A percentile compares a stretch with the other conserved stretches of the same genome.
phyloP scores from a whole-genome alignment of 2,329 filamentous ascomycete genomes.

The Fusarium tjaetaba region DNA sequence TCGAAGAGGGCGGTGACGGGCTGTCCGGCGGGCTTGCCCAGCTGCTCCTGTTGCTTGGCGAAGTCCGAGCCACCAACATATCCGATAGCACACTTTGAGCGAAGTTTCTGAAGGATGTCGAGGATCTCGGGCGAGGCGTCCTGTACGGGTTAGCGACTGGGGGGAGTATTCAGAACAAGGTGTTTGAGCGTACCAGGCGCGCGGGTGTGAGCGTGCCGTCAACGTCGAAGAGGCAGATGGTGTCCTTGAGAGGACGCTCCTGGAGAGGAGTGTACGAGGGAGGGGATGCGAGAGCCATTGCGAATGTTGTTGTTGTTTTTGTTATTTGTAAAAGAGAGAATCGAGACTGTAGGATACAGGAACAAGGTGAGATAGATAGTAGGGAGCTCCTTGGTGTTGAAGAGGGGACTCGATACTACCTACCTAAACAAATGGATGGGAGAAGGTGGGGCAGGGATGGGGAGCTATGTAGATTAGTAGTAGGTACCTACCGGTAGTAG shows the following conservation, averaged over 20 bases:
- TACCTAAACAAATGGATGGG: constrained; percentile 2
- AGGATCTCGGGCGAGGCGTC: constrained; percentile 83
- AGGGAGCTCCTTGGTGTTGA: constrained; percentile 24
- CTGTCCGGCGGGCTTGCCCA: constrained; percentile 70
- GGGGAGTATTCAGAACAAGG: neutral
- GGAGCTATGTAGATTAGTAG: neutral
- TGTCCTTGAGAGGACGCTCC: constrained; percentile 89
- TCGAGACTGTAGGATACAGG: constrained; percentile 1
- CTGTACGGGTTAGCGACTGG: constrained; percentile 53
- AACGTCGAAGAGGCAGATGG: constrained; percentile 95
- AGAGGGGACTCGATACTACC: constrained; percentile 15
- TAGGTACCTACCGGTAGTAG: neutral
- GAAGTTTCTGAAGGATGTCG: constrained; percentile 78
- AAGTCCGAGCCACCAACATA: constrained; percentile 95
- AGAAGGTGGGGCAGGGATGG: constrained; percentile 17
- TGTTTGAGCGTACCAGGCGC: constrained; percentile 67
- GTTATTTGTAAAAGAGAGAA: neutral
- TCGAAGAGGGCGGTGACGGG: constrained; percentile 91
- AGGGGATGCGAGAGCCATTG: constrained; percentile 52
- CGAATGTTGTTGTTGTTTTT: constrained; percentile 15
- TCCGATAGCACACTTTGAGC: constrained; percentile 88
- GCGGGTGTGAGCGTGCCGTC: constrained; percentile 91
- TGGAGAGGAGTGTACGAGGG: constrained; percentile 76
- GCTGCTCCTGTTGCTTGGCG: constrained; percentile 94
- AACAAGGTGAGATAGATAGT: constrained; percentile 23